Conservation (phyloP, 176 grass and related monocot species). For the Alloteropsis semialata region DNA sequence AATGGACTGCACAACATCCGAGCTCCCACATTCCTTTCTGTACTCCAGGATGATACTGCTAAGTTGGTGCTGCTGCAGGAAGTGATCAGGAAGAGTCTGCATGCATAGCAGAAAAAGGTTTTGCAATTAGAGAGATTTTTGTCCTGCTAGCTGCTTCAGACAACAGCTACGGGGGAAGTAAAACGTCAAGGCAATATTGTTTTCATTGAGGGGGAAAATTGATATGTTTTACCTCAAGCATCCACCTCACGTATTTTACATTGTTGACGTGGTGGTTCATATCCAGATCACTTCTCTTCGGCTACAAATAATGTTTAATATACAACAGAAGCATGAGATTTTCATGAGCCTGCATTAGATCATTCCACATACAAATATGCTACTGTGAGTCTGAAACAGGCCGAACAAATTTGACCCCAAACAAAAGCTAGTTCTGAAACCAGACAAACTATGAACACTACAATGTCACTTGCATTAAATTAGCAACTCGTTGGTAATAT, state of each 20-base stretch:
- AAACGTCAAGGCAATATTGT: neutral
- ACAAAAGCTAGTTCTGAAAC: neutral
- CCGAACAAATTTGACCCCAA: neutral
- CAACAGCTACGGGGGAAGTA: neutral
- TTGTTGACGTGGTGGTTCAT: conserved; percentile 82
- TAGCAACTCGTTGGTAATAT: neutral
- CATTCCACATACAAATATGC: neutral
- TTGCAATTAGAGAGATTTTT: neutral
- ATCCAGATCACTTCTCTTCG: conserved; percentile 57
- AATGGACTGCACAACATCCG: conserved; percentile 54
- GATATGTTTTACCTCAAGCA: conserved; percentile 51
- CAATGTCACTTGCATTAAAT: neutral
- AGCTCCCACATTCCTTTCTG: conserved; percentile 56
- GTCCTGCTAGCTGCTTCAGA: neutral
- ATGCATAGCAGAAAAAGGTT: neutral
- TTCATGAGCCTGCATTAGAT: neutral
- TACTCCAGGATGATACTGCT: conserved; percentile 54
- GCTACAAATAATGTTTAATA: conserved; percentile 38
- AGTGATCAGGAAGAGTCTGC: conserved; percentile 52
- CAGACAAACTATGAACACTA: neutral
- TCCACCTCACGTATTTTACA: conserved; percentile 74
- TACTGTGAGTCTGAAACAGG: neutral
- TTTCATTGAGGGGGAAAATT: neutral
- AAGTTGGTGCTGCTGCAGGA: conserved; percentile 42
- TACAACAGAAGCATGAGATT: conserved; percentile 4